phyloP scores from a whole-genome alignment of 2,329 filamentous ascomycete species.

The Colletotrichum limetticola region DNA sequence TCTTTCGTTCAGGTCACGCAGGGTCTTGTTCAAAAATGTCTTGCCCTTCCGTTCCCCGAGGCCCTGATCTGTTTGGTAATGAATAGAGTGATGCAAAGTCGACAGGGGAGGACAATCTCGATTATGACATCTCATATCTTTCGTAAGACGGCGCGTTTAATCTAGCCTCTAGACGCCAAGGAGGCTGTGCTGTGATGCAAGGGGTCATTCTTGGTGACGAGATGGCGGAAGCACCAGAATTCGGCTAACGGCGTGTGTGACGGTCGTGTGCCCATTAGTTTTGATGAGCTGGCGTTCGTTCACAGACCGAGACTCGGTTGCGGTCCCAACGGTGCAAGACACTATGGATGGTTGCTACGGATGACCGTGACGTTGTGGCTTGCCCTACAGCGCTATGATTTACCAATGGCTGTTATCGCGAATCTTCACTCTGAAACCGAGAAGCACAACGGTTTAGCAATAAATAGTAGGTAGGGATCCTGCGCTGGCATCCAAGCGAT shows the following conservation, averaged over 20 bases:
- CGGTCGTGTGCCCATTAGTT: neutral
- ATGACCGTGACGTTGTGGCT: slow-evolving; percentile 27
- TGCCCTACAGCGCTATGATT: neutral
- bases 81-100: neutral
- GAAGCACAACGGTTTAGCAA: neutral
- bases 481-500: neutral
- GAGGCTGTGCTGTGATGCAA: slow-evolving; percentile 23
- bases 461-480: neutral
- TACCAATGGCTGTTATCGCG: neutral
- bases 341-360: slow-evolving; percentile 1
- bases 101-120: neutral
- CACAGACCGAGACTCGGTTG: neutral
- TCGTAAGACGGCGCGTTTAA: neutral
- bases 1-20: slow-evolving; percentile 15
- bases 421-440: neutral
- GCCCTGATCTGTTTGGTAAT: neutral
- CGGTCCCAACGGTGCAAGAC: neutral
- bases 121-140: slow-evolving; percentile 26
- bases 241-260: neutral
- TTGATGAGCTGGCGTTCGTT: slow-evolving; percentile 6
- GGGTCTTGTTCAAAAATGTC: slow-evolving; percentile 22
- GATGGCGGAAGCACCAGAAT: neutral
- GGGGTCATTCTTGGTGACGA: slow-evolving; percentile 1
- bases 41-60: neutral
- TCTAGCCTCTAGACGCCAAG: neutral